Evolutionary conservation across 805 yeast species (phyloP).

Genomic region (Lipomyces kockii): DNA sequence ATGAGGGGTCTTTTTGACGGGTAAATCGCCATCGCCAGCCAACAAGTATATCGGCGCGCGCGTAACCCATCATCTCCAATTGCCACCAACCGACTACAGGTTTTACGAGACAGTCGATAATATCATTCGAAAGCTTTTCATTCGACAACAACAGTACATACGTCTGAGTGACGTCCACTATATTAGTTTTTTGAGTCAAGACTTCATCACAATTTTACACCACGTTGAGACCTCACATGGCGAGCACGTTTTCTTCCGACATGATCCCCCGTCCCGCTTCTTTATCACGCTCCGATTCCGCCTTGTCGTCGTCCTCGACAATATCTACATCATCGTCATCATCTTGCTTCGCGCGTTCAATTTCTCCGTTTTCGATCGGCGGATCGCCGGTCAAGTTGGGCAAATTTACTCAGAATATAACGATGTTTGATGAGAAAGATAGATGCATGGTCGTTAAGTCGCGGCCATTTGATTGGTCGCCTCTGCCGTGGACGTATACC

Average conservation of each 20-base stretch:
- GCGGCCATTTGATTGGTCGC: constrained; percentile 25
- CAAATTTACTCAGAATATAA: neutral
- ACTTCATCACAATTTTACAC: neutral
- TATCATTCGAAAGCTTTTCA: too few relatives aligned
- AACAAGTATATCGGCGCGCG: too few relatives aligned
- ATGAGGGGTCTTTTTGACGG: neutral
- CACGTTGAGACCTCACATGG: neutral
- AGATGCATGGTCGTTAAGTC: constrained; percentile 6
- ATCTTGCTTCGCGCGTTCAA: neutral
- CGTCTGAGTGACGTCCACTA: too few relatives aligned
- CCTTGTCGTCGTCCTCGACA: neutral
- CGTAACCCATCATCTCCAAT: too few relatives aligned
- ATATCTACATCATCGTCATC: neutral
- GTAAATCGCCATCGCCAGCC: neutral
- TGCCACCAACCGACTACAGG: too few relatives aligned
- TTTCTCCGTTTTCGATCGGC: neutral
- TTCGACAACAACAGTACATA: too few relatives aligned
- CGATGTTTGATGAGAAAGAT: neutral
- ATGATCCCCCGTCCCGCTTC: neutral
- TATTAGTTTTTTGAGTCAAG: too few relatives aligned
- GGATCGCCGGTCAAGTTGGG: neutral
- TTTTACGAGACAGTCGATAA: too few relatives aligned
- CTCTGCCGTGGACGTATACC: constrained; percentile 24
- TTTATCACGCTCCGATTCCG: neutral
- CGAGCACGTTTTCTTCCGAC: neutral